phyloP scores from a whole-genome alignment of 805 yeast species.

The Candida odintsovae region DNA sequence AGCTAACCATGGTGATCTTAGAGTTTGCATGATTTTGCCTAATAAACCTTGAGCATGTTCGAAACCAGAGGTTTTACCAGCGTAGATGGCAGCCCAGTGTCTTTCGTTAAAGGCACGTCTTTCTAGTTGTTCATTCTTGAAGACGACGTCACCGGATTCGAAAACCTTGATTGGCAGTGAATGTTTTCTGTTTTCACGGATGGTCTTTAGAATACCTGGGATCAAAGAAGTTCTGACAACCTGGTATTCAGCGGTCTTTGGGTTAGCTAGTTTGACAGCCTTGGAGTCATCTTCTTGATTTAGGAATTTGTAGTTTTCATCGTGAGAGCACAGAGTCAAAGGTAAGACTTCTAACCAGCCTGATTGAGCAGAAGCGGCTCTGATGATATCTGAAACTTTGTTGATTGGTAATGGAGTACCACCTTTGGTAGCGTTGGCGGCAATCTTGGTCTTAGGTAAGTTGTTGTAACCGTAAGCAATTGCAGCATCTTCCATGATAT shows the following conservation, averaged over 20 bases:
- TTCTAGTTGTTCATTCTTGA: constrained; percentile 74
- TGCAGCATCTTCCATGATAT: constrained; percentile 97
- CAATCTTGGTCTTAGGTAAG: constrained; percentile 70
- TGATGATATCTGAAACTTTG: constrained; percentile 83
- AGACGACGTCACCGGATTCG: constrained; percentile 91
- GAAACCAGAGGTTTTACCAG: constrained; percentile 93
- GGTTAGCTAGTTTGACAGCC: constrained; percentile 91
- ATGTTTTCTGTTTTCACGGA: constrained; percentile 94
- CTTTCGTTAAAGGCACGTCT: constrained; percentile 90
- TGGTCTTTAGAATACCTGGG: constrained; percentile 93
- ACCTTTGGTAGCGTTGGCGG: constrained; percentile 67
- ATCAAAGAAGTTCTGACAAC: constrained; percentile 93
- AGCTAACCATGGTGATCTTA: constrained; percentile 81
- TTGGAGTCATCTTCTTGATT: constrained; percentile 67
- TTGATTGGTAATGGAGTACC: constrained; percentile 89
- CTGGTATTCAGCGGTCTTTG: constrained; percentile 94
- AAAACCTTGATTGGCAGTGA: constrained; percentile 91
- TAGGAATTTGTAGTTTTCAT: constrained; percentile 89
- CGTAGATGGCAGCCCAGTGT: constrained; percentile 90
- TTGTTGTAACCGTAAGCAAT: constrained; percentile 93
- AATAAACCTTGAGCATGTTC: constrained; percentile 91
- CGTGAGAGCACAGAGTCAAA: constrained; percentile 90
- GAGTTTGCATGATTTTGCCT: constrained; percentile 93
- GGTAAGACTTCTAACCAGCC: constrained; percentile 97
- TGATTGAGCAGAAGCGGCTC: constrained; percentile 87